Base-by-base conservation (phyloP, 2,329 filamentous ascomycete genomes). In the Epichloe baconii region DNA sequence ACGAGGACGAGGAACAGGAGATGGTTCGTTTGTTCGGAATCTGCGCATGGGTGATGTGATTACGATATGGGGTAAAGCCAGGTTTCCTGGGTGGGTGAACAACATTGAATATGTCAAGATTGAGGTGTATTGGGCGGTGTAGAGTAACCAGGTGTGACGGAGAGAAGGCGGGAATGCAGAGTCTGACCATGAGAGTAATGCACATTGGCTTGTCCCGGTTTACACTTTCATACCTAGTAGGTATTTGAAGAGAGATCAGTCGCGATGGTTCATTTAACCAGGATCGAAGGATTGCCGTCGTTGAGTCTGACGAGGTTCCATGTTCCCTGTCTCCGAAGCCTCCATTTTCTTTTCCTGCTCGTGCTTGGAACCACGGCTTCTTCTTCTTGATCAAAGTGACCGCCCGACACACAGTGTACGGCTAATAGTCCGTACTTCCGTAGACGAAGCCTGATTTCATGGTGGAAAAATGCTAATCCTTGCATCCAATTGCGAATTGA, bases 31-130 rank as follows among this genome's bases (percentile, higher is more conserved):
- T 61, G 73, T 84, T 36, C 71, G 75, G 15, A 68, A 64, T 44
- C 59, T 84, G 56, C 73, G 71, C 56, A 56, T 79, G n/a, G 80
- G 80, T 1, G 80, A 84, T 56, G 72, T 80, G 17, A 64, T 83
- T 11, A 82, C 79, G 0, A 59, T 83, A 2, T 83, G 80, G 80
- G 79, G 67, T 1, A 80, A 76, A 62, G 71, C 77, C 2, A 71
- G 79, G 52, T 83, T 78, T 51, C 62, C 60, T 0, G 72, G 65
- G 0, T 84, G 80, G 80, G 44, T 50, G 1, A 83, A 83, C 54
- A 49, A 64, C 12, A 61, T 82, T 10, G 61, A 75, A 45, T 68
- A 64, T 12, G 73, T 76, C 2, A 68, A 70, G 60, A 64, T 83
- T 34, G 75, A 78, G 52, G 68, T 83, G 26, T 82, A 78, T 58